Conservation (phyloP, 768 basidiomycete genomes). For the Leccinum barrowsii region DNA sequence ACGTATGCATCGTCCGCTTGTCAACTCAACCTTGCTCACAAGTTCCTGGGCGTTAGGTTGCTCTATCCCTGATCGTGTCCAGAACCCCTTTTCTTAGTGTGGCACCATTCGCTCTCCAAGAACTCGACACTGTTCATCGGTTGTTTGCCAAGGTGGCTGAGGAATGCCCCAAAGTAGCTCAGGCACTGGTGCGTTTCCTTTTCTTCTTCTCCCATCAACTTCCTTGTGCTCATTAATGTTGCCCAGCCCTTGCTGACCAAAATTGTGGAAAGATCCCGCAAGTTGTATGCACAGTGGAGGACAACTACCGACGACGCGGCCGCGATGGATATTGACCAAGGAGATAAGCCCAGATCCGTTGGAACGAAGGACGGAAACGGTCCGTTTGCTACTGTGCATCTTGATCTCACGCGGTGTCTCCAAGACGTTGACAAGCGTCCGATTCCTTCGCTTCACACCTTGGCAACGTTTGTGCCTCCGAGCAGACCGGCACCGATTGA, state of each 20-base stretch:
- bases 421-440: constrained; percentile 22
- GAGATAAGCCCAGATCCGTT: not conserved
- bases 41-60: constrained; percentile 40
- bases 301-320: constrained; percentile 17
- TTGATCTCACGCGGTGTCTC: constrained; percentile 23
- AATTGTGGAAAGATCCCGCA: constrained; percentile 49
- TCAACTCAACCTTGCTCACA: not conserved
- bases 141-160: constrained; percentile 56
- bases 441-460: constrained; percentile 16
- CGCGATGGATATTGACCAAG: constrained; percentile 28
- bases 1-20: constrained; percentile 26
- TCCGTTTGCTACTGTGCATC: constrained; percentile 24
- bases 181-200: constrained; percentile 47
- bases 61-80: constrained; percentile 60
- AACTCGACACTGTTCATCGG: constrained; percentile 54
- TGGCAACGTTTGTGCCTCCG: constrained; percentile 25
- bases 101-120: constrained; percentile 55
- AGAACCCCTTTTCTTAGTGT: constrained; percentile 58
- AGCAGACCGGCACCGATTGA: constrained; percentile 15
- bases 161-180: constrained; percentile 57
- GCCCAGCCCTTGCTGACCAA: constrained; percentile 54
- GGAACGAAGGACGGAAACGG: not conserved
- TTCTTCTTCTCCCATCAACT: not conserved
- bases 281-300: constrained; percentile 41
- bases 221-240: constrained; percentile 8